Conservation (phyloP, 768 basidiomycete genomes). For the Mycena epipterygia region DNA sequence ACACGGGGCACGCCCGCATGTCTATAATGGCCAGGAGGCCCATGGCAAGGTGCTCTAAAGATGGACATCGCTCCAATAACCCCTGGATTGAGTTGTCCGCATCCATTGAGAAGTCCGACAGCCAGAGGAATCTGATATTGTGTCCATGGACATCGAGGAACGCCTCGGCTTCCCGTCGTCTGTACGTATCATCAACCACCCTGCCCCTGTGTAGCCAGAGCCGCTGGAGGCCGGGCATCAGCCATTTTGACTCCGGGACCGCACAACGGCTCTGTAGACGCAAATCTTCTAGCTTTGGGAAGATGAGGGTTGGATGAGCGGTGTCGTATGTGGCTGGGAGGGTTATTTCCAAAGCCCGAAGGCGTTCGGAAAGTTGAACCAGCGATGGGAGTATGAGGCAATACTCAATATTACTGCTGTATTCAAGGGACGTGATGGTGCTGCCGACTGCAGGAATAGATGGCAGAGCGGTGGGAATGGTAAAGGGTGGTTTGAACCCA, state of each 20-base stretch:
- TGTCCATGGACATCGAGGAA: background rate
- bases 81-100: background rate
- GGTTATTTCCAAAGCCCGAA: background rate
- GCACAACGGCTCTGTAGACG: background rate
- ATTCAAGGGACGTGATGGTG: conserved; percentile 10
- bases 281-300: background rate
- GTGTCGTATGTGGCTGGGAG: background rate
- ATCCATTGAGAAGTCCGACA: background rate
- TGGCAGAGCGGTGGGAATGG: background rate
- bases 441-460: background rate
- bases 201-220: background rate
- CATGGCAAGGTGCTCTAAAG: background rate
- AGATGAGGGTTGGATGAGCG: background rate
- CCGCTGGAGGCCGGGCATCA: conserved; percentile 11
- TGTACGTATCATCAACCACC: background rate
- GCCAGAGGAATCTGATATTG: background rate
- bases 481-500: background rate
- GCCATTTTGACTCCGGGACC: background rate
- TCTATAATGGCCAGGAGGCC: background rate
- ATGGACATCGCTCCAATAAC: background rate
- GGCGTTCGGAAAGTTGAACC: background rate
- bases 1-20: too few species aligned
- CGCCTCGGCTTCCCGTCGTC: background rate
- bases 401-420: background rate
- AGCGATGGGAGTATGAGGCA: background rate